Conservation (phyloP, 495 filamentous ascomycete genomes). For the Venustampulla echinocandica region DNA sequence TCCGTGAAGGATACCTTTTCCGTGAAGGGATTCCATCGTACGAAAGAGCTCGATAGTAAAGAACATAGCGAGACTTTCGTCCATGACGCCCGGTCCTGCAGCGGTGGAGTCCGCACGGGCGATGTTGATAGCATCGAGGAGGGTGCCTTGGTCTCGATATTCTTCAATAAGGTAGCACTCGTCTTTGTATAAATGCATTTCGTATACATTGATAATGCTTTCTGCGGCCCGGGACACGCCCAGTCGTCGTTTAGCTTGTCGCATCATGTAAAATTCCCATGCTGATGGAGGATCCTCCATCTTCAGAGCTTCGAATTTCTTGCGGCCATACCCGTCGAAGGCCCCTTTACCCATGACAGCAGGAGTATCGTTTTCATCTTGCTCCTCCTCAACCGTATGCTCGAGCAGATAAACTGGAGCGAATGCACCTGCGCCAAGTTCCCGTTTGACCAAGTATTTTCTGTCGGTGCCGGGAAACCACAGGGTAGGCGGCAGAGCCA, state of each 20-base stretch:
- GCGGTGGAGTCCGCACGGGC: slow-evolving; percentile 56
- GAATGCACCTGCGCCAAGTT: slow-evolving; percentile 87
- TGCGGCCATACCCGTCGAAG: slow-evolving; percentile 39
- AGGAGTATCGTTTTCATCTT: slow-evolving; percentile 40
- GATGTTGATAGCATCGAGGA: slow-evolving; percentile 87
- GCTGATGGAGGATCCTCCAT: slow-evolving; percentile 80
- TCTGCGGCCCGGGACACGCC: slow-evolving; percentile 57
- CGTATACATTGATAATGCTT: slow-evolving; percentile 71
- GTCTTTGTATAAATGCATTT: slow-evolving; percentile 78
- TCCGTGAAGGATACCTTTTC: slow-evolving; percentile 74
- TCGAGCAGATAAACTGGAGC: slow-evolving; percentile 90
- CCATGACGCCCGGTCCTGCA: slow-evolving; percentile 53
- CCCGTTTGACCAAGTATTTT: slow-evolving; percentile 70
- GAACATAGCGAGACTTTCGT: slow-evolving; percentile 88
- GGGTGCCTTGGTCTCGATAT: slow-evolving; percentile 80
- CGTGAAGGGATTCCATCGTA: slow-evolving; percentile 79
- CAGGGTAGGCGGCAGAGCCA: slow-evolving; percentile 53
- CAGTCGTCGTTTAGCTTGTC: slow-evolving; percentile 65
- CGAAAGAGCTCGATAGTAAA: slow-evolving; percentile 86
- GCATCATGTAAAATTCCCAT: slow-evolving; percentile 98
- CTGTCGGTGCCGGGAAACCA: slow-evolving; percentile 53
- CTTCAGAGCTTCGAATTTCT: slow-evolving; percentile 75
- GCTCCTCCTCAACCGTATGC: slow-evolving; percentile 42
- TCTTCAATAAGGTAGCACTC: slow-evolving; percentile 82
- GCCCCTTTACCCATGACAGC: slow-evolving; percentile 40